phyloP scores from a whole-genome alignment of 2,329 filamentous ascomycete genomes.

The Fusarium luffae region DNA sequence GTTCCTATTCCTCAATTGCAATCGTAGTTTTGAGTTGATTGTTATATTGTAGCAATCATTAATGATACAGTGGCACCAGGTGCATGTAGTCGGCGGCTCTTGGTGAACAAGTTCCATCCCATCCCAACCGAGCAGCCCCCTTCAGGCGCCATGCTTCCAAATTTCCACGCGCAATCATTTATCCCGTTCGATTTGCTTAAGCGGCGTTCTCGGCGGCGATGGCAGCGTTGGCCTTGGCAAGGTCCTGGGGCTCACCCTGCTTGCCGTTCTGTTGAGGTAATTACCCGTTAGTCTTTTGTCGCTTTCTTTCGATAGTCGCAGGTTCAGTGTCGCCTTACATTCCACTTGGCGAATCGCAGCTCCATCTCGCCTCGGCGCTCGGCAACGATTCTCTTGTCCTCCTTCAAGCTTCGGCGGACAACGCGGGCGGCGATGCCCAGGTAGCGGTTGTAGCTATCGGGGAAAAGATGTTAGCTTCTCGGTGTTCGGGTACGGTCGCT shows the following conservation, averaged over 20 bases:
- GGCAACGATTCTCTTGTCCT: slow-evolving; percentile 85
- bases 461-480: slow-evolving; percentile 51
- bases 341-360: slow-evolving; percentile 92
- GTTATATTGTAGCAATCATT: slow-evolving; percentile 50
- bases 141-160: slow-evolving; percentile 33
- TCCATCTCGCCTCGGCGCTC: slow-evolving; percentile 93
- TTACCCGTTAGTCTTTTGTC: slow-evolving; percentile 45
- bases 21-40: slow-evolving; percentile 37
- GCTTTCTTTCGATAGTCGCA: slow-evolving; percentile 2
- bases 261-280: slow-evolving; percentile 83
- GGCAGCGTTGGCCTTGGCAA: slow-evolving; percentile 67
- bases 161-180: slow-evolving; percentile 41
- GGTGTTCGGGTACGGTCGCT: slow-evolving; percentile 35
- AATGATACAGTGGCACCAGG: slow-evolving; percentile 50
- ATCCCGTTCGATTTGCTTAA: slow-evolving; percentile 41
- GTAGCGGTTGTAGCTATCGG: slow-evolving; percentile 97
- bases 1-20: slow-evolving; percentile 18
- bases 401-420: slow-evolving; percentile 96
- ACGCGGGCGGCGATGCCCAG: slow-evolving; percentile 93
- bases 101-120: slow-evolving; percentile 36
- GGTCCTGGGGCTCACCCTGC: slow-evolving; percentile 84
- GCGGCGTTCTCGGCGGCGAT: slow-evolving; percentile 54
- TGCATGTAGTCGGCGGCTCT: slow-evolving; percentile 41
- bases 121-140: slow-evolving; percentile 36
- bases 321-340: slow-evolving; percentile 66